These are phyloP conservation scores for Tetrahymena elliotti DNA, from an alignment of 73 alveolate genomes.

Conservation along the genomic window DNA sequence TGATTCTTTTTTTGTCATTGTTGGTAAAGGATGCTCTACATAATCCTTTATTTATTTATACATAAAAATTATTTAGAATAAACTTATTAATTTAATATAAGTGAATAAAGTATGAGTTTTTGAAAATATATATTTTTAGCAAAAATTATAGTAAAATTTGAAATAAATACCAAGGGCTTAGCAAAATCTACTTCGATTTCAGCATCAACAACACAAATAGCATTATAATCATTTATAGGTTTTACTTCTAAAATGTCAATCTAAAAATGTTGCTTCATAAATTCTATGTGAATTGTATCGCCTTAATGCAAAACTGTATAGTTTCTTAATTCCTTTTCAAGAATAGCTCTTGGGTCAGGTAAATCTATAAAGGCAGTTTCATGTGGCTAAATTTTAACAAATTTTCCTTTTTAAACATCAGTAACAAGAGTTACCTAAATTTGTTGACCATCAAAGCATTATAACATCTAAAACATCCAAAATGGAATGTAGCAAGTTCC, in stretches of 20 bases:
- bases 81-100: not conserved
- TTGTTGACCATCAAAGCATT: conserved; percentile 68
- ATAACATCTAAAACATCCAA: conserved; percentile 85
- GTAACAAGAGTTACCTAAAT: conserved; percentile 57
- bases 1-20: conserved; percentile 53
- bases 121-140: too few species aligned
- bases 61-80: not conserved
- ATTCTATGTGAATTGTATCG: conserved; percentile 80
- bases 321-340: conserved; percentile 84
- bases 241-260: conserved; percentile 81
- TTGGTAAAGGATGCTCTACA: conserved; percentile 18
- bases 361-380: conserved; percentile 87
- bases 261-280: conserved; percentile 59
- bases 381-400: conserved; percentile 87
- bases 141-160: not conserved
- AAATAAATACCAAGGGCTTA: conserved; percentile 54
- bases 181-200: conserved; percentile 92
- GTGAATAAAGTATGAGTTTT: too few species aligned
- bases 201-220: conserved; percentile 85
- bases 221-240: conserved; percentile 57
- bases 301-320: conserved; percentile 88
- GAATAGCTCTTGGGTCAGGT: conserved; percentile 90
- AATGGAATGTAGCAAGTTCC: conserved; percentile 83
- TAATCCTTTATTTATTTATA: conserved; percentile 2
- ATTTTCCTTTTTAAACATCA: conserved; percentile 65